Percentiles rank a stretch among this genome's conserved stretches.
Evolutionary conservation across 2,329 filamentous ascomycete species (phyloP).

Genomic region (Camillea tinctor): DNA sequence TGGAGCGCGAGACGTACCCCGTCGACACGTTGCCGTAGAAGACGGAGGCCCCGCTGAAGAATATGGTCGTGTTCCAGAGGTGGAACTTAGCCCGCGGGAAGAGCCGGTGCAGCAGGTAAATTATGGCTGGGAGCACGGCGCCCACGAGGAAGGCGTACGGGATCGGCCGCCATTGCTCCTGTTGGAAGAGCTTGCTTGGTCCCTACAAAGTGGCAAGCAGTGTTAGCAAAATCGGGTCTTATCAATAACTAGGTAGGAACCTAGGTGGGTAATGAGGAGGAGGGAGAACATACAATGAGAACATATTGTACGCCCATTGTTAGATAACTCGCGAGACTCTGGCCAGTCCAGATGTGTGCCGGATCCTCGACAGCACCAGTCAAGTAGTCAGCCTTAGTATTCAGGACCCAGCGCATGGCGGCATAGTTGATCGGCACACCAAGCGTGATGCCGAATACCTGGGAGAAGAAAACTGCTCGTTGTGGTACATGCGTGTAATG

Average conservation of each 20-base stretch:
- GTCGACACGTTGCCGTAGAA: conserved; percentile 64
- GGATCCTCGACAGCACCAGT: conserved; percentile 51
- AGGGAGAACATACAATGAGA: conserved; percentile 42
- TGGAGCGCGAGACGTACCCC: conserved; percentile 54
- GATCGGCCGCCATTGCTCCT: conserved; percentile 46
- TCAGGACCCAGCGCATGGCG: conserved; percentile 59
- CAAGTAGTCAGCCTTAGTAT: conserved; percentile 55
- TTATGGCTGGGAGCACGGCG: conserved; percentile 41
- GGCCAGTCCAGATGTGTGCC: conserved; percentile 61
- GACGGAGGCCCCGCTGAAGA: conserved; percentile 52
- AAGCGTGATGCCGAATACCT: conserved; percentile 57
- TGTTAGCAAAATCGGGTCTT: not conserved
- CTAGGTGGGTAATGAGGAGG: not conserved
- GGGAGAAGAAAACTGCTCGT: conserved; percentile 58
- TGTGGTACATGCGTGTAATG: conserved; percentile 64
- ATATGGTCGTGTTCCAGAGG: conserved; percentile 62
- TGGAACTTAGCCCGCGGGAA: conserved; percentile 55
- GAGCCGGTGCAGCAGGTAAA: conserved; percentile 50
- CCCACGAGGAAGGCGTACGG: conserved; percentile 55
- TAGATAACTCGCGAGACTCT: conserved; percentile 48
- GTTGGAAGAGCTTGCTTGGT: conserved; percentile 47
- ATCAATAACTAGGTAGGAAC: too few relatives aligned
- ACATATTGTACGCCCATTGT: conserved; percentile 61
- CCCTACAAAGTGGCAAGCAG: conserved; percentile 31
- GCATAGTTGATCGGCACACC: conserved; percentile 62